phyloP scores from a whole-genome alignment of 495 filamentous ascomycete genomes.

The Trichoderma gamsii region DNA sequence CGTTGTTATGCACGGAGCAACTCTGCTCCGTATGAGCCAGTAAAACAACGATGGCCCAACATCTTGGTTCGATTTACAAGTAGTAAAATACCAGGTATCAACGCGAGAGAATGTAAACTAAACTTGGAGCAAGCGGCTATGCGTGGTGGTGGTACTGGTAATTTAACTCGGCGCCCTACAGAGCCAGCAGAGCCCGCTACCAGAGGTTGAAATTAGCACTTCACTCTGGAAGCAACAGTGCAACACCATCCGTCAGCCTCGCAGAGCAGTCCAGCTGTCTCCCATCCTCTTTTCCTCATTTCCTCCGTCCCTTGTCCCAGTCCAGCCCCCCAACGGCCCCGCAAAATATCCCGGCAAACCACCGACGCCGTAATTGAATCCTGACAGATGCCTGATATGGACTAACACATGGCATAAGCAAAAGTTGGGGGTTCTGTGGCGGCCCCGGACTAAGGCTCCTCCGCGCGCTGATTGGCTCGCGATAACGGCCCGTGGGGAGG shows the following conservation, averaged over 20 bases:
- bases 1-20: not conserved
- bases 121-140: not conserved
- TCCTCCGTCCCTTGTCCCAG: not conserved
- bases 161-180: not conserved
- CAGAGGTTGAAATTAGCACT: not conserved
- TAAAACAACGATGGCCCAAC: not conserved
- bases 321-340: constrained; percentile 2
- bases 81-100: too few relatives aligned
- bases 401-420: not conserved
- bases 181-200: not conserved
- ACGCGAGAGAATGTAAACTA: too few relatives aligned
- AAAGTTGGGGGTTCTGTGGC: not conserved
- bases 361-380: not conserved
- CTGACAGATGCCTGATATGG: constrained; percentile 2
- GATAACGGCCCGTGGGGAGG: constrained; percentile 11
- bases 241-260: not conserved
- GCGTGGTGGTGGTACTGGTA: not conserved
- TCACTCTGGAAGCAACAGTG: not conserved
- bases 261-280: not conserved
- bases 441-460: not conserved
- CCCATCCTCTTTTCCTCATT: not conserved
- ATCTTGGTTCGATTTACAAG: not conserved
- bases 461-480: not conserved
- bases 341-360: constrained; percentile 12
- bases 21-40: not conserved